These are phyloP conservation scores for Penicillium verrucosum DNA, from an alignment of 2,329 filamentous ascomycete species.

Conservation along the genomic window DNA sequence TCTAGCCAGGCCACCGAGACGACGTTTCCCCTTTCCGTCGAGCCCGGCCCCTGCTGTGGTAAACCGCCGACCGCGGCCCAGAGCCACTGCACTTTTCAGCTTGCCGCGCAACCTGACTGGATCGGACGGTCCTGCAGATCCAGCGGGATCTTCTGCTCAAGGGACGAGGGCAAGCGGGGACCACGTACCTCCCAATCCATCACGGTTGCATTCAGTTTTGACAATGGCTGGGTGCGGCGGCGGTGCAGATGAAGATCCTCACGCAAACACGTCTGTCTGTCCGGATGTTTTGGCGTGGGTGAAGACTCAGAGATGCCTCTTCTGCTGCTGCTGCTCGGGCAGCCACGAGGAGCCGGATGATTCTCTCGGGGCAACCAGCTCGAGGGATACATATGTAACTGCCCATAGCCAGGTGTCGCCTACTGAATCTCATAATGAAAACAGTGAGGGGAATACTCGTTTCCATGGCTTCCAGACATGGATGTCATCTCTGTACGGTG, in stretches of 20 bases:
- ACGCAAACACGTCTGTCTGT: neutral
- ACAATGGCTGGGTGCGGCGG: neutral
- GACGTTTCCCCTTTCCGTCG: neutral
- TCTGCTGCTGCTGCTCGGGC: slow-evolving; percentile 10
- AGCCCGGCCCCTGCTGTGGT: neutral
- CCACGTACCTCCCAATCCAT: neutral
- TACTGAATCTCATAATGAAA: neutral
- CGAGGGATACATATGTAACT: slow-evolving; percentile 19
- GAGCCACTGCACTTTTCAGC: neutral
- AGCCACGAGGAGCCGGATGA: neutral
- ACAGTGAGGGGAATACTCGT: neutral
- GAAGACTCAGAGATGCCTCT: slow-evolving; percentile 6
- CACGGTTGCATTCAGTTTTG: neutral
- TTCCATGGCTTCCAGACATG: neutral
- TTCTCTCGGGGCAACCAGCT: slow-evolving; percentile 6
- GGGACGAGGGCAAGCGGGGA: neutral
- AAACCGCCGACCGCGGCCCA: neutral
- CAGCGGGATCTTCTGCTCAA: neutral
- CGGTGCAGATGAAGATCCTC: neutral
- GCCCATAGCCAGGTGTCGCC: slow-evolving; percentile 11
- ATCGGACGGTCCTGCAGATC: neutral
- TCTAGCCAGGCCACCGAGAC: neutral
- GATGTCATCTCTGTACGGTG: slow-evolving; percentile 2
- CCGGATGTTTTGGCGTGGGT: slow-evolving; percentile 5
- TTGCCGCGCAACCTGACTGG: neutral